Base-by-base conservation (phyloP, 2,329 filamentous ascomycete genomes). In the Curvularia sp. region DNA sequence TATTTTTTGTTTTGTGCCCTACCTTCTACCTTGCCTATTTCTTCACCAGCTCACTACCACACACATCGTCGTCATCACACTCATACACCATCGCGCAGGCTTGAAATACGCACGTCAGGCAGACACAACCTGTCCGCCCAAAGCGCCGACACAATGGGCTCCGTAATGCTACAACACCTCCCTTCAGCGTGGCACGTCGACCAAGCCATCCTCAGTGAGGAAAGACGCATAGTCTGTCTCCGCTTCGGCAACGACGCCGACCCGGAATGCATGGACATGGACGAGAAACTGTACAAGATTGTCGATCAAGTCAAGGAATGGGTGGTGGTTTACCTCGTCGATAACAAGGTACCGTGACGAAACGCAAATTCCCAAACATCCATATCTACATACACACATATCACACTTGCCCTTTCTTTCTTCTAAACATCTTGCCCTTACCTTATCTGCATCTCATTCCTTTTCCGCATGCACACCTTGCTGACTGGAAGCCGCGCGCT, bases 171-270 rank as follows among this genome's bases (percentile, higher is more conserved):
- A 46, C 93, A 93, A 43, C 93, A 97, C 78, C 86, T 98, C 43
- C 85, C 86, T 66, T 92, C 90, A 27, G 94, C 90, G 78, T 98
- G 94, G 94, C 94, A 98, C 78, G 94, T 98, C 73, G 94, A 97
- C 82, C 93, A 97, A 80, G 92, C 93, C 69, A 97, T 97, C 73
- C 52, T 67, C 49, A 53, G 48, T 45, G 93, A 97, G 80, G 91
- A 95, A 72, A 91, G 96, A 71, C 89, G 92, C 56, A 86, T 97
- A 2, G 91, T 96, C 10, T 88, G 96, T 51, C 94, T 97, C 74
- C 89, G 93, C 68, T 97, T 97, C 79, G 92, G 93, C 56, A 87
- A 90, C 69, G 92, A 96, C 77, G 87, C 86, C 75, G 89, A 94
- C 67, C 84, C 86, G 6, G 90, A 93, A 77, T 89, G 84, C 58